Evolutionary conservation across 225 moss, liverwort and hornwort species (phyloP).

Genomic region (Bryoerythrophyllum caledonicum): DNA sequence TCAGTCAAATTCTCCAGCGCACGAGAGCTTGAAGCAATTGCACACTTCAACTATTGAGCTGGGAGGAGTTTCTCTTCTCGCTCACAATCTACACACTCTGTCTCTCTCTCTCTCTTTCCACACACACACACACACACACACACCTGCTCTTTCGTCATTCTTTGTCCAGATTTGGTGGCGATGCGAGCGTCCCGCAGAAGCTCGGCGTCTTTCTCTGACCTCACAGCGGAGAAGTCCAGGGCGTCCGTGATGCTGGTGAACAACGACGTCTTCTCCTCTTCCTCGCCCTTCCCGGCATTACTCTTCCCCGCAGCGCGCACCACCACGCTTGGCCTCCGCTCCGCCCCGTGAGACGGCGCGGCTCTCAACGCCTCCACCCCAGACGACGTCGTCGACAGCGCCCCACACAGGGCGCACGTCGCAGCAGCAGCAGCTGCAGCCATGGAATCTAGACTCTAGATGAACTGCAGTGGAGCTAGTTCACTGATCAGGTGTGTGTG

Average conservation of each 20-base stretch:
- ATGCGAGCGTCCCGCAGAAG: constrained; percentile 72
- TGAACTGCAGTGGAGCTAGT: too few species aligned
- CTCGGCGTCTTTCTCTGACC: constrained; percentile 85
- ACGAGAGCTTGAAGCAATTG: background rate
- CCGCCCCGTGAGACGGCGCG: constrained; percentile 1
- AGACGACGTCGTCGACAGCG: constrained; percentile 23
- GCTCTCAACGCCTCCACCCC: constrained; percentile 29
- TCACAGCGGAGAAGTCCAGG: constrained; percentile 65
- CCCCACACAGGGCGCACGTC: constrained; percentile 32
- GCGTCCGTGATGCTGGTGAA: constrained; percentile 92
- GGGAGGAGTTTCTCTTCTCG: too few species aligned
- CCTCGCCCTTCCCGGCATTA: constrained; percentile 15
- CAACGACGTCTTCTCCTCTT: constrained; percentile 60
- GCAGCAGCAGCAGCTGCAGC: constrained; percentile 1
- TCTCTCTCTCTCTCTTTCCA: too few species aligned
- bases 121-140: background rate
- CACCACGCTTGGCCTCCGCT: constrained; percentile 26
- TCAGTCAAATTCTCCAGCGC: background rate
- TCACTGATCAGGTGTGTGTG: too few species aligned
- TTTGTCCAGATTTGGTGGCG: constrained; percentile 68
- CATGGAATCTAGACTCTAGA: too few species aligned
- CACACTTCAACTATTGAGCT: background rate
- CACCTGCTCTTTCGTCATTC: constrained; percentile 89
- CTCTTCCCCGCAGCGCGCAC: constrained; percentile 41
- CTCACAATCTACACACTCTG: too few species aligned